Evolutionary conservation across 306 rosid genomes (phyloP), one percentile per base, ranked within the genome.

Genomic region (Quercus bicolor): DNA sequence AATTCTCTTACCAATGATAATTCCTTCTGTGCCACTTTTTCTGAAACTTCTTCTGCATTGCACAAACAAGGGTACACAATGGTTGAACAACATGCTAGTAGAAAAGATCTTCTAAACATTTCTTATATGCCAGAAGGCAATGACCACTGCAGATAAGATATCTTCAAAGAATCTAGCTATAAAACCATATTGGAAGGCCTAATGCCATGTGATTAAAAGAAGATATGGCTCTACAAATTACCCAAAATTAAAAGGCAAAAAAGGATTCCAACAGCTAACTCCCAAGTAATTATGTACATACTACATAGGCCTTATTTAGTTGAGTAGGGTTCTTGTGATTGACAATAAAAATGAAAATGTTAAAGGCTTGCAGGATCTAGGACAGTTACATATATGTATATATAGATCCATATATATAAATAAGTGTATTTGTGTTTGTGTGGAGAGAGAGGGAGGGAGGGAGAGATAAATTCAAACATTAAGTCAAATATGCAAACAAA

Each of bases 1-100:
- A 78, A 79, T 77, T 65, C 33, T 70, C 98, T 90, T 78, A 92
- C 98, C 78, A 81, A 10, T 75, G 98, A 86, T 77, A 91, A 89
- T 79, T 59, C 78, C 78, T 78, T 88, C 77, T 78, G 75, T 69
- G 88, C 85, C 55, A 73, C 81, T 86, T 74, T 87, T 48, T 88
- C 91, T 43, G 89, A 80, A 82, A 62, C 43, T 72, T 85, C 88
- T 83, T 85, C 97, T 95, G 97, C 92, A 82, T 55, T 45, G 69
- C 72, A 83, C 20, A 83, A 82, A 73, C 65, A 59, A 68, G 68
- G 74, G 28, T 57, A 24, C 71, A 60, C 73, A 72, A 73, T 29
- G 45, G 55, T 68, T 74, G 76, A 83, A 56, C 53, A 87, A 78
- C 37, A 52, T 34, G 24, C 55, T n/a, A 76, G 20, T 3, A 52